Evolutionary conservation across 176 grass and related monocot genomes (phyloP).

Genomic region (Zoysia pacifica): DNA sequence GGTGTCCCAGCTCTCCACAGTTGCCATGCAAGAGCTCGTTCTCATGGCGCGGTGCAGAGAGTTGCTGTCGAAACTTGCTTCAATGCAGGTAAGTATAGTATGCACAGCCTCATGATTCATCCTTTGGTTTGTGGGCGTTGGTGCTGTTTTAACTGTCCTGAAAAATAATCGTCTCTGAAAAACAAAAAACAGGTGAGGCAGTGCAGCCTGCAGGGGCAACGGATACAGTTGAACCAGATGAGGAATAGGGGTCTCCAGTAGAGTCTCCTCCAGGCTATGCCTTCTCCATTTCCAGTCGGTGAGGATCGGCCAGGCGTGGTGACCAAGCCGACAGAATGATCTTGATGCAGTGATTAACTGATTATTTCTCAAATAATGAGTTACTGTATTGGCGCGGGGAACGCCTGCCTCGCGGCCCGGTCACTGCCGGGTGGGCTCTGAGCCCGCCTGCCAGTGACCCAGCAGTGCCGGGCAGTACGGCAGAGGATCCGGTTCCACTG

Average conservation of each 20-base stretch:
- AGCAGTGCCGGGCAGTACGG: too few relatives aligned
- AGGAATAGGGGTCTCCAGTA: background rate
- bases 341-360: too few relatives aligned
- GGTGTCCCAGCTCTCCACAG: conserved; percentile 51
- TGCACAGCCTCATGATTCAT: background rate
- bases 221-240: conserved; percentile 41
- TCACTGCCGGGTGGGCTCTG: too few relatives aligned
- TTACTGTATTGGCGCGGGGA: too few relatives aligned
- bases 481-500: too few relatives aligned
- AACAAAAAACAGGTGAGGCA: conserved; percentile 47
- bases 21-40: conserved; percentile 47
- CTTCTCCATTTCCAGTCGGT: too few relatives aligned
- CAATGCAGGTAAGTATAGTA: conserved; percentile 61
- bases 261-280: too few relatives aligned
- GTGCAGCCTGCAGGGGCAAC: conserved; percentile 58
- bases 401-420: too few relatives aligned
- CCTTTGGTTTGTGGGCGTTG: background rate
- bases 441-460: too few relatives aligned
- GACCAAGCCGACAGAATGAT: too few relatives aligned
- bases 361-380: too few relatives aligned
- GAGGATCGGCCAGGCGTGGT: too few relatives aligned
- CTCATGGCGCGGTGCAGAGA: conserved; percentile 60
- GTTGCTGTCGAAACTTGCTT: conserved; percentile 56
- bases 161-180: conserved; percentile 22
- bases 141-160: conserved; percentile 15